Percentiles rank a stretch among this genome's conserved stretches.
phyloP scores from a whole-genome alignment of 192 early-diverging fungal species.

The Entomortierella lignicola region DNA sequence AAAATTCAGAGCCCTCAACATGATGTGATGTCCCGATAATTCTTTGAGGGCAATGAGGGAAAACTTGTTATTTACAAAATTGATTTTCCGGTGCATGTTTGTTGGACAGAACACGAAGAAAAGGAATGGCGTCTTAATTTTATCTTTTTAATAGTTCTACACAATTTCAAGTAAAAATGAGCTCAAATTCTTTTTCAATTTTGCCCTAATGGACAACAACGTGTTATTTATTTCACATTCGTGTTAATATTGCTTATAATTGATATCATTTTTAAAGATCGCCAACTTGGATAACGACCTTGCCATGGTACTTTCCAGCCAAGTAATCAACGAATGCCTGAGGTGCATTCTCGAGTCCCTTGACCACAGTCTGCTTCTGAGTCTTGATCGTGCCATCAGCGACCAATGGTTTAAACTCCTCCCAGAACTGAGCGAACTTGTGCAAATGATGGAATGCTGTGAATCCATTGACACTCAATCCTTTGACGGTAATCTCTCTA shows the following conservation, averaged over 20 bases:
- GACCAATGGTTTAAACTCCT: constrained; percentile 67
- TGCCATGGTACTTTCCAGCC: constrained; percentile 73
- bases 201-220: no score
- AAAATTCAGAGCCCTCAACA: no score
- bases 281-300: constrained; percentile 63
- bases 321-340: constrained; percentile 66
- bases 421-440: constrained; percentile 62
- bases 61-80: no score
- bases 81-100: no score
- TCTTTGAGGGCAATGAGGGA: no score
- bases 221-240: no score
- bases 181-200: no score
- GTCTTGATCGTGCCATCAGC: constrained; percentile 71
- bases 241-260: neutral
- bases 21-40: no score
- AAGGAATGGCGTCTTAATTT: no score
- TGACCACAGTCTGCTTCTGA: constrained; percentile 60
- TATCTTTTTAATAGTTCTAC: no score
- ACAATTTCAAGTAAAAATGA: no score
- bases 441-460: constrained; percentile 64
- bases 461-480: constrained; percentile 74
- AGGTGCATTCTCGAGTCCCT: constrained; percentile 74
- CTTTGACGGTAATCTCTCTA: constrained; percentile 62
- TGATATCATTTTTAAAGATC: constrained; percentile 34
- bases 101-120: no score